These are phyloP conservation scores for Metarhizium robertsii DNA, from an alignment of 2,329 filamentous ascomycete species.

Conservation along the genomic window DNA sequence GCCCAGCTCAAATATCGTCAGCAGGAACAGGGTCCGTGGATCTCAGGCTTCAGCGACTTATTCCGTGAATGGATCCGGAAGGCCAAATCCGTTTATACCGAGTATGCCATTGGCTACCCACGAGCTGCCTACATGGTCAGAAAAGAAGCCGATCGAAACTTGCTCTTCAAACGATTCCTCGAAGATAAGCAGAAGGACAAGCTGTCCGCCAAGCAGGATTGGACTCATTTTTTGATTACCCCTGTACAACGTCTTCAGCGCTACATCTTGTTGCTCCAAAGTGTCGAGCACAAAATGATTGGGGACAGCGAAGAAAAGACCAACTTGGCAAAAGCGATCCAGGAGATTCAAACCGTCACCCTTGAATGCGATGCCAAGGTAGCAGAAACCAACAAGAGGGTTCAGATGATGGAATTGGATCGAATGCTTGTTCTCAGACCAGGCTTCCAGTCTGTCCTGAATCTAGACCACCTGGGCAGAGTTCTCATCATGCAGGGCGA, in stretches of 20 bases:
- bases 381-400: constrained; percentile 84
- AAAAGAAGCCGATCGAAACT: constrained; percentile 74
- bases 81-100: constrained; percentile 78
- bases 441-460: constrained; percentile 81
- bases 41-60: constrained; percentile 89
- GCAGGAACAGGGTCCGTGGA: constrained; percentile 92
- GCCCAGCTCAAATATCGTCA: constrained; percentile 95
- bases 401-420: constrained; percentile 76
- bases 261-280: constrained; percentile 74
- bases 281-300: constrained; percentile 74
- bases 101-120: constrained; percentile 84
- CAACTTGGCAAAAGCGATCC: constrained; percentile 74
- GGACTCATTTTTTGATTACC: constrained; percentile 89
- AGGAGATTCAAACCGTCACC: constrained; percentile 85
- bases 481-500: constrained; percentile 86
- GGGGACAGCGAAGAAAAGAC: constrained; percentile 83
- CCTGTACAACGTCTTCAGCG: constrained; percentile 89
- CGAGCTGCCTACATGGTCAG: constrained; percentile 75
- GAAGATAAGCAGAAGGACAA: constrained; percentile 72
- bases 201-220: constrained; percentile 72
- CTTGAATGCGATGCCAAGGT: constrained; percentile 88
- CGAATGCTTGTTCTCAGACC: constrained; percentile 77
- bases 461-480: constrained; percentile 87
- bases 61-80: constrained; percentile 98
- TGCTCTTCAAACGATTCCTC: constrained; percentile 78